These are phyloP conservation scores for Neurospora sp. DNA, from an alignment of 495 filamentous ascomycete species.

Conservation along the genomic window DNA sequence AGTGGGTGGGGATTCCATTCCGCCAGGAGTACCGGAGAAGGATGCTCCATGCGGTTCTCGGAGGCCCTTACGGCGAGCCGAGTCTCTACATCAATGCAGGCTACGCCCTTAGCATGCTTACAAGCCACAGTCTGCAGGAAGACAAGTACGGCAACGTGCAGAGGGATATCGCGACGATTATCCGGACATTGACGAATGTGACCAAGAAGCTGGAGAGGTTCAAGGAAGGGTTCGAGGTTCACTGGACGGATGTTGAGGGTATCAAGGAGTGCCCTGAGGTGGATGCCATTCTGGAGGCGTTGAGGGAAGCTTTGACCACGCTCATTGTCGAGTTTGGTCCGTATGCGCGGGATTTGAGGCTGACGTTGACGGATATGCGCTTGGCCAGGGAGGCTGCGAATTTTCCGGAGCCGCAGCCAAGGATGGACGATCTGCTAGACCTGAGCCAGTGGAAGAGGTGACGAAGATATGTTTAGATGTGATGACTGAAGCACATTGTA, in stretches of 20 bases:
- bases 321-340: constrained; percentile 60
- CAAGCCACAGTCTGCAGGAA: constrained; percentile 64
- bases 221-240: constrained; percentile 43
- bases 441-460: not conserved
- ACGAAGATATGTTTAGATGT: not conserved
- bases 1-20: constrained; percentile 57
- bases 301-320: constrained; percentile 50
- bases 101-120: constrained; percentile 56
- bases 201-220: constrained; percentile 63
- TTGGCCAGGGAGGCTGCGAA: constrained; percentile 55
- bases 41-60: constrained; percentile 53
- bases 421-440: not conserved
- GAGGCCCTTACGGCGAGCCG: constrained; percentile 54
- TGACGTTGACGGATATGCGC: constrained; percentile 57
- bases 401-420: not conserved
- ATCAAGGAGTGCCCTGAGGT: constrained; percentile 45
- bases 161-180: constrained; percentile 59
- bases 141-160: constrained; percentile 85
- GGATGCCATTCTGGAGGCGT: constrained; percentile 46
- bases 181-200: constrained; percentile 59
- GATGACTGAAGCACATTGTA: not conserved
- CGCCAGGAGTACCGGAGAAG: constrained; percentile 57
- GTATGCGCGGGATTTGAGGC: constrained; percentile 54
- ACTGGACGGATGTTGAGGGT: constrained; percentile 73
- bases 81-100: constrained; percentile 60